Conservation (phyloP, 2,329 filamentous ascomycete species). For the Clarireedia monteithiana region DNA sequence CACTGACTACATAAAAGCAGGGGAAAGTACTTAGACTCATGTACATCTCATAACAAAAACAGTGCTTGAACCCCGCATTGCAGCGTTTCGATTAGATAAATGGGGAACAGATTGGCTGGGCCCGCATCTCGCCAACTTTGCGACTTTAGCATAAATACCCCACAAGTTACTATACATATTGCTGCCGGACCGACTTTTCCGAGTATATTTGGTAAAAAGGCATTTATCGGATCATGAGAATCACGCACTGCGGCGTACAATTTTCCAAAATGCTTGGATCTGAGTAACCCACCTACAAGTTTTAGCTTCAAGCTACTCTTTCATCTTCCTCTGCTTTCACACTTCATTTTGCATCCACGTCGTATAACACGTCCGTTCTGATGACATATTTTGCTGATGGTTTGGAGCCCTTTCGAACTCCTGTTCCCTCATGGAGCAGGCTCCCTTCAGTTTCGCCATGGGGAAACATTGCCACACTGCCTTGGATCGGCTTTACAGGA, state of each 20-base stretch:
- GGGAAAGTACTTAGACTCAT: not conserved
- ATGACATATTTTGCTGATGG: slow-evolving; percentile 57
- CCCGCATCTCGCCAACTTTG: not conserved
- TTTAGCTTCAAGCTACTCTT: not conserved
- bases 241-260: too few relatives aligned
- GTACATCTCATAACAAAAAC: not conserved
- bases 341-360: slow-evolving; percentile 35
- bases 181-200: slow-evolving; percentile 2
- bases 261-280: too few relatives aligned
- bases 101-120: not conserved
- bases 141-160: slow-evolving; percentile 9
- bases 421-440: slow-evolving; percentile 62
- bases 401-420: slow-evolving; percentile 55
- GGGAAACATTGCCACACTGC: slow-evolving; percentile 59
- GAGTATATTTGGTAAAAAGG: not conserved
- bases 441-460: slow-evolving; percentile 61
- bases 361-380: slow-evolving; percentile 63
- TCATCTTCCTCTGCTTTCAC: not conserved
- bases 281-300: too few relatives aligned
- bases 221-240: too few relatives aligned
- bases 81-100: not conserved
- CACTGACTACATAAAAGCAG: not conserved
- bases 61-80: not conserved
- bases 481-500: slow-evolving; percentile 60
- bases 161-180: not conserved